phyloP scores from a whole-genome alignment of 805 yeast genomes.

The Saturnispora zaruensis region DNA sequence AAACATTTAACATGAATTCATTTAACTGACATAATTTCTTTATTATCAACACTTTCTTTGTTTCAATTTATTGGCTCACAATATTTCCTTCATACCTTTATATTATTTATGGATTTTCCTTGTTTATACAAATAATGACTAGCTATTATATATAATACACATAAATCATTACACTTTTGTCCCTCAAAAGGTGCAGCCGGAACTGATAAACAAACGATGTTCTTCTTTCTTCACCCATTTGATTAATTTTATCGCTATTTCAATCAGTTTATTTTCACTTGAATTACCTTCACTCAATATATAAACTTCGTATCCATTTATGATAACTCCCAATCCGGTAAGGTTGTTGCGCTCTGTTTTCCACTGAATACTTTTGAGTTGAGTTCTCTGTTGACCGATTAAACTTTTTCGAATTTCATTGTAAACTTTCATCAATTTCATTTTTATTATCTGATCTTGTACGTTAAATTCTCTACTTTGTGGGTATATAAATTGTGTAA shows the following conservation, averaged over 20 bases:
- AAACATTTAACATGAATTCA: neutral
- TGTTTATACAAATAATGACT: neutral
- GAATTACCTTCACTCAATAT: conserved; percentile 48
- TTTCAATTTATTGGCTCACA: neutral
- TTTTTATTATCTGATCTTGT: conserved; percentile 10
- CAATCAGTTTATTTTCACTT: conserved; percentile 47
- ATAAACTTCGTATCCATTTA: conserved; percentile 49
- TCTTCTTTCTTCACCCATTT: conserved; percentile 72
- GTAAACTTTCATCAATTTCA: conserved; percentile 24
- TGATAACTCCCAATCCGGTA: conserved; percentile 19
- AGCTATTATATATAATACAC: neutral
- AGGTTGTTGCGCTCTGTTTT: conserved; percentile 18
- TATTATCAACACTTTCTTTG: neutral
- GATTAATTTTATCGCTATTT: conserved; percentile 55
- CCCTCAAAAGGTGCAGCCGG: conserved; percentile 55
- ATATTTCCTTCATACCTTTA: neutral
- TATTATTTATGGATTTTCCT: neutral
- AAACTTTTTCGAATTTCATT: conserved; percentile 15
- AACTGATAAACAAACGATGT: conserved; percentile 59
- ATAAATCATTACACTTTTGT: neutral
- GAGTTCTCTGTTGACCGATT: conserved; percentile 12
- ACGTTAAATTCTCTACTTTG: conserved; percentile 16
- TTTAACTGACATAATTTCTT: neutral
- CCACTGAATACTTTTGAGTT: conserved; percentile 24
- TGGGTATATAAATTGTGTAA: conserved; percentile 48